These are phyloP conservation scores for Haplographium delicatum DNA, from an alignment of 495 filamentous ascomycete genomes.

Conservation along the genomic window DNA sequence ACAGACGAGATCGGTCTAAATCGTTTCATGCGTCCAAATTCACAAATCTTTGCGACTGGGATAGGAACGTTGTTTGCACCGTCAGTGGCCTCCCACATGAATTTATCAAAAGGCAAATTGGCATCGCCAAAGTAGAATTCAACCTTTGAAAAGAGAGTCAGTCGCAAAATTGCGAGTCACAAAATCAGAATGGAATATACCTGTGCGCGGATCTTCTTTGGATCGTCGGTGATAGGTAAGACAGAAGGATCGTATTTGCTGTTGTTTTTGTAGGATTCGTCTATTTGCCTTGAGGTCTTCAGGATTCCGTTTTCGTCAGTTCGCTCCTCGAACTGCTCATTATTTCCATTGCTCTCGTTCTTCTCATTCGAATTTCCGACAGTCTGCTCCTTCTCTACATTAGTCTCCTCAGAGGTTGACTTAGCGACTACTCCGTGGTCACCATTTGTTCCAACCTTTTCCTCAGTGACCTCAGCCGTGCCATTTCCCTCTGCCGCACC, in stretches of 20 bases:
- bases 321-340: slow-evolving; percentile 1
- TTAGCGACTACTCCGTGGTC: too few relatives aligned
- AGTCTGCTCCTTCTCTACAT: neutral
- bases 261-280: slow-evolving; percentile 20
- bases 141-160: slow-evolving; percentile 49
- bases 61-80: slow-evolving; percentile 77
- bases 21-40: slow-evolving; percentile 88
- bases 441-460: neutral
- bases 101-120: slow-evolving; percentile 84
- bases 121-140: slow-evolving; percentile 97
- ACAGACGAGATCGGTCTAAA: slow-evolving; percentile 82
- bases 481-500: slow-evolving; percentile 1
- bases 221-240: slow-evolving; percentile 63
- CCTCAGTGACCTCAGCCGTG: slow-evolving; percentile 19
- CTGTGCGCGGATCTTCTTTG: slow-evolving; percentile 73
- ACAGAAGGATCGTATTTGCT: slow-evolving; percentile 61
- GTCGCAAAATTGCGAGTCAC: slow-evolving; percentile 21
- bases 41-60: slow-evolving; percentile 65
- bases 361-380: slow-evolving; percentile 1
- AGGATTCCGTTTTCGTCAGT: slow-evolving; percentile 5
- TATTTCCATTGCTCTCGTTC: slow-evolving; percentile 7
- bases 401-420: slow-evolving; percentile 11
- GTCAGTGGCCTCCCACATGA: slow-evolving; percentile 69
- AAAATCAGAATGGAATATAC: slow-evolving; percentile 33
- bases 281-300: slow-evolving; percentile 12